Conservation (phyloP, 805 yeast species). For the Torulaspora microellipsoides region DNA sequence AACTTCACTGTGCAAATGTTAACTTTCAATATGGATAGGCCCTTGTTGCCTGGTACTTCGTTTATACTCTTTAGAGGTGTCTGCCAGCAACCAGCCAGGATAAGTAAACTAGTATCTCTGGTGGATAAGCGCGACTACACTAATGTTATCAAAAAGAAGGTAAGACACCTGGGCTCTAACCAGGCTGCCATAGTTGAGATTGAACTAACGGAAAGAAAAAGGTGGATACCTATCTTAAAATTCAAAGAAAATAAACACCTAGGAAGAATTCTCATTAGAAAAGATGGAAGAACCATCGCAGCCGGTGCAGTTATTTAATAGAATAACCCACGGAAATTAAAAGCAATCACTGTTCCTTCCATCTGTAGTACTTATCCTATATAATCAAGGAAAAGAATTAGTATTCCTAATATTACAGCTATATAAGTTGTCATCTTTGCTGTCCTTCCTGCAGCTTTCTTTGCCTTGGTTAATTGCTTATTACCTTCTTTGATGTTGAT, state of each 20-base stretch:
- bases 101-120: slow-evolving; percentile 43
- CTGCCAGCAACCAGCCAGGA: slow-evolving; percentile 62
- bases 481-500: slow-evolving; percentile 69
- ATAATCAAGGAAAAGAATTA: slow-evolving; percentile 53
- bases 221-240: slow-evolving; percentile 86
- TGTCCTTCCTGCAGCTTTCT: slow-evolving; percentile 55
- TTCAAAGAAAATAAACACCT: slow-evolving; percentile 83
- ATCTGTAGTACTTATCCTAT: slow-evolving; percentile 31
- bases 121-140: slow-evolving; percentile 79
- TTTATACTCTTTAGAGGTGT: slow-evolving; percentile 74
- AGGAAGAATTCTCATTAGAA: slow-evolving; percentile 95
- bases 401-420: slow-evolving; percentile 51
- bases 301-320: slow-evolving; percentile 86
- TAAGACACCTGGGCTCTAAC: slow-evolving; percentile 88
- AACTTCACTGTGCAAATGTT: slow-evolving; percentile 52
- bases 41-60: slow-evolving; percentile 75
- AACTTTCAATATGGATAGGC: slow-evolving; percentile 64
- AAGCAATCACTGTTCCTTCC: background rate
- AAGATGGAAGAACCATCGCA: slow-evolving; percentile 96
- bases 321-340: background rate
- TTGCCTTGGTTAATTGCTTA: slow-evolving; percentile 62
- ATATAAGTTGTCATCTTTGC: slow-evolving; percentile 53
- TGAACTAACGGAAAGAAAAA: slow-evolving; percentile 92
- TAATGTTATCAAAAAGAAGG: slow-evolving; percentile 87
- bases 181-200: slow-evolving; percentile 95